Evolutionary conservation across 345 rosid species (phyloP), one percentile per base, ranked within the genome.

Genomic region (Camelina laxa): DNA sequence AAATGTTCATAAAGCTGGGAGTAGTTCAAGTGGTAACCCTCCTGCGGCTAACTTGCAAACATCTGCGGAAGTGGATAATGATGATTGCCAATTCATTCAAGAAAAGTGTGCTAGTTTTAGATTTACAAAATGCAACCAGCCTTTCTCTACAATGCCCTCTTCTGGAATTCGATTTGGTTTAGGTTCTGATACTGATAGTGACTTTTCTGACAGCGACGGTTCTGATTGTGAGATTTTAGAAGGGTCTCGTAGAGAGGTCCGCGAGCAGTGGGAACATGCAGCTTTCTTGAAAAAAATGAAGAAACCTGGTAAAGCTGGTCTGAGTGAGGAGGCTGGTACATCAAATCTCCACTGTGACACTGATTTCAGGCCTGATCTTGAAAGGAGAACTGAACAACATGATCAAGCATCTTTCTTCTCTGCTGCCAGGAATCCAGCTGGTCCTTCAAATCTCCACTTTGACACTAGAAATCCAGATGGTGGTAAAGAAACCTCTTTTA

Each of bases 211-310:
- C 35, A 78, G 78, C 47, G 91, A 87, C 77, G 78, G 71, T 62
- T 88, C 88, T 76, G 98, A 92, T 78, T 85, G 88, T 82, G 94
- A 88, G 77, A 75, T 88, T 35, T 77, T 92, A 69, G 94, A 88
- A 69, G 88, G 79, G 69, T 82, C 92, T 70, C 57, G n/a, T 20
- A 79, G 82, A 50, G 79, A 85, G 74, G 75, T 91, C 19, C 89
- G 80, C 16, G 84, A 88, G 74, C 81, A 82, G 65, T 91, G 97
- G 97, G 89, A 86, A 79, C 85, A 82, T 72, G 89, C 88, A 76
- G 89, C 88, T 19, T 84, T 13, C 16, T 70, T 59, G 7, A 84
- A 65, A 57, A 88, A 82, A 70, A 85, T 50, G 75, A 80, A 68
- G 45, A 72, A 75, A 74, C 2, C 38, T 57, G 49, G 65, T 75